Percentiles rank a stretch among this genome's conserved stretches.
Conservation (phyloP, 108 stramenopile species). For the Conticribra guillardii region DNA sequence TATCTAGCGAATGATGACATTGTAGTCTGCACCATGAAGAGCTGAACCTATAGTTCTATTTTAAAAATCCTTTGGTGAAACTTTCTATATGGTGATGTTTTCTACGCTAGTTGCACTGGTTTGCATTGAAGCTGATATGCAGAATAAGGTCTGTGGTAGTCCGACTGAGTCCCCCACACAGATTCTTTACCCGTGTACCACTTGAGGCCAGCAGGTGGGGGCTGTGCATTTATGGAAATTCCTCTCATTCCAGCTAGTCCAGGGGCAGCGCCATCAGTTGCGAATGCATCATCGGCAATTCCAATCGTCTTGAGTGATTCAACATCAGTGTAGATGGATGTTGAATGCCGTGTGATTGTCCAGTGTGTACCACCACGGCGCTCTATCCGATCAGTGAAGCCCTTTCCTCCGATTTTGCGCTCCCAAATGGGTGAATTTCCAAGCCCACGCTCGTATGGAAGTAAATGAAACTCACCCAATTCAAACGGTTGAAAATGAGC, state of each 20-base stretch:
- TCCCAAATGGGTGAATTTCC: conserved; percentile 12
- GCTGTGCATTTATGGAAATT: background rate
- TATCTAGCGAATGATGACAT: no score
- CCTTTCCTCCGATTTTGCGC: background rate
- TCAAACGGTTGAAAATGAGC: background rate
- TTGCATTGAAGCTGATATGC: background rate
- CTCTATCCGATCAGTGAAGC: conserved; percentile 3
- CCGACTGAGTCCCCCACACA: background rate
- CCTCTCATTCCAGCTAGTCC: background rate
- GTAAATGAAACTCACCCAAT: background rate
- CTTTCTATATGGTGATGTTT: no score
- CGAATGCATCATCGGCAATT: background rate
- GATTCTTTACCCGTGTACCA: background rate
- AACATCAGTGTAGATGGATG: background rate
- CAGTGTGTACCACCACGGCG: conserved; percentile 7
- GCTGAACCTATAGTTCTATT: no score
- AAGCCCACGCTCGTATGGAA: background rate
- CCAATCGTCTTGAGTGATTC: background rate
- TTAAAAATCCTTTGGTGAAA: no score
- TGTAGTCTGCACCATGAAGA: no score
- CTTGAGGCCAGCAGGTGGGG: background rate
- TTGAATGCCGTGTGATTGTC: conserved; percentile 3
- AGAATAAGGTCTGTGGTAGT: background rate
- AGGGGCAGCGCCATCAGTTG: background rate
- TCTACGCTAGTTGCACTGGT: no score